phyloP scores from a whole-genome alignment of 768 basidiomycete genomes.

The Hysterangium stoloniferum region DNA sequence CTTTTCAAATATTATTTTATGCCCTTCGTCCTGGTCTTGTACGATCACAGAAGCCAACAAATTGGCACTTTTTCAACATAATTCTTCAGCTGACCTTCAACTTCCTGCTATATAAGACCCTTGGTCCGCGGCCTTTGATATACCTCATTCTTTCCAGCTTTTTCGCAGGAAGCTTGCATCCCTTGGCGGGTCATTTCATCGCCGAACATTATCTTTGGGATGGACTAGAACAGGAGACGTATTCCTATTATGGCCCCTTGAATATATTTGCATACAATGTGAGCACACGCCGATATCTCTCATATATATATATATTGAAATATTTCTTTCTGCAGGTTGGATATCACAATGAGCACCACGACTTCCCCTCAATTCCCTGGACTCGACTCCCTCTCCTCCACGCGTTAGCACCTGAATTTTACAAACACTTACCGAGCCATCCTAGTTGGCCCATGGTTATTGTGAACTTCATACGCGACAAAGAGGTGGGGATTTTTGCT shows the following conservation, averaged over 20 bases:
- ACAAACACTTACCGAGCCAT: conserved; percentile 81
- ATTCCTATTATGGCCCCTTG: conserved; percentile 90
- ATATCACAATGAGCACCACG: conserved; percentile 99
- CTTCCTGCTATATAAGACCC: conserved; percentile 47
- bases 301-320: background rate
- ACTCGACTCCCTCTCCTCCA: conserved; percentile 81
- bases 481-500: conserved; percentile 81
- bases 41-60: conserved; percentile 69
- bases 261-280: conserved; percentile 93
- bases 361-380: conserved; percentile 96
- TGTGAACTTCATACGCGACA: conserved; percentile 87
- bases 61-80: conserved; percentile 83
- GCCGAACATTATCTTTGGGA: conserved; percentile 97
- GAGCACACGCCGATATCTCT: conserved; percentile 21
- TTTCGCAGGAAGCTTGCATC: conserved; percentile 94
- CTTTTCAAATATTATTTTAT: conserved; percentile 98
- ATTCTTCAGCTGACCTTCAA: conserved; percentile 64
- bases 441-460: conserved; percentile 94
- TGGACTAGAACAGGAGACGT: conserved; percentile 88
- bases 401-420: conserved; percentile 83
- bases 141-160: conserved; percentile 88
- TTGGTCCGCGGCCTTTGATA: conserved; percentile 46
- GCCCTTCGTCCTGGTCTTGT: conserved; percentile 93
- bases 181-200: conserved; percentile 95
- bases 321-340: conserved; percentile 59